Conservation (phyloP, 1,284 basidiomycete genomes). For the Papiliotrema flavescens region DNA sequence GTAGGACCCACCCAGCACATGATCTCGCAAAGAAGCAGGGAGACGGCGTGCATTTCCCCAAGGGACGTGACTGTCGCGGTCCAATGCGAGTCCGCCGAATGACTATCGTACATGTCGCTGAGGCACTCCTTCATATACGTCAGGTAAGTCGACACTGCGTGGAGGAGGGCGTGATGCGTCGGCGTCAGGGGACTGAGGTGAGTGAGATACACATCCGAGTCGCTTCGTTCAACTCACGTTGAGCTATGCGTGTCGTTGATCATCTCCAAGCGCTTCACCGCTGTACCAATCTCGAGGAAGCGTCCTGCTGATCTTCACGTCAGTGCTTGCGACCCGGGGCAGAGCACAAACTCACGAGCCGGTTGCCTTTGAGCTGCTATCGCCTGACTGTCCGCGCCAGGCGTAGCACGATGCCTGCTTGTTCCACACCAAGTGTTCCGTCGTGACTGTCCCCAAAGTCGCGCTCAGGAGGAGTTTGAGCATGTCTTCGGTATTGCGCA, state of each 20-base stretch:
- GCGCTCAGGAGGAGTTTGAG: not conserved
- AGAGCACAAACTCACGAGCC: conserved; percentile 16
- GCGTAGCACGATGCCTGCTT: not conserved
- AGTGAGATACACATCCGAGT: not conserved
- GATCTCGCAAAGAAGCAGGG: conserved; percentile 31
- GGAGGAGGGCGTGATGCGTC: conserved; percentile 43
- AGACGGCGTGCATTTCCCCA: conserved; percentile 22
- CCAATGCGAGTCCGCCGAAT: conserved; percentile 8
- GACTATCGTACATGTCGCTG: conserved; percentile 14
- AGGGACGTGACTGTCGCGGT: conserved; percentile 17
- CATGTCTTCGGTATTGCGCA: not conserved
- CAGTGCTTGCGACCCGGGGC: not conserved
- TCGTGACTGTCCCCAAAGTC: not conserved
- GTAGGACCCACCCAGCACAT: not conserved
- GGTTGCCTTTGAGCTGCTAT: conserved; percentile 6
- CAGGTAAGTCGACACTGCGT: conserved; percentile 35
- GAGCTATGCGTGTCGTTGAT: conserved; percentile 31
- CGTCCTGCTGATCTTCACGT: conserved; percentile 12
- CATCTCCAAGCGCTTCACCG: conserved; percentile 35
- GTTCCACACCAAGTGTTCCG: not conserved
- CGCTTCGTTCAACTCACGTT: conserved; percentile 16
- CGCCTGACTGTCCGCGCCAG: too few relatives aligned
- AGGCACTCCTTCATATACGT: conserved; percentile 35
- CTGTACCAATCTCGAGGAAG: conserved; percentile 32
- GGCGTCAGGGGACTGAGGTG: conserved; percentile 33